These are phyloP conservation scores for Eucalyptus pauciflora DNA, from an alignment of 345 rosid genomes.

Conservation along the genomic window DNA sequence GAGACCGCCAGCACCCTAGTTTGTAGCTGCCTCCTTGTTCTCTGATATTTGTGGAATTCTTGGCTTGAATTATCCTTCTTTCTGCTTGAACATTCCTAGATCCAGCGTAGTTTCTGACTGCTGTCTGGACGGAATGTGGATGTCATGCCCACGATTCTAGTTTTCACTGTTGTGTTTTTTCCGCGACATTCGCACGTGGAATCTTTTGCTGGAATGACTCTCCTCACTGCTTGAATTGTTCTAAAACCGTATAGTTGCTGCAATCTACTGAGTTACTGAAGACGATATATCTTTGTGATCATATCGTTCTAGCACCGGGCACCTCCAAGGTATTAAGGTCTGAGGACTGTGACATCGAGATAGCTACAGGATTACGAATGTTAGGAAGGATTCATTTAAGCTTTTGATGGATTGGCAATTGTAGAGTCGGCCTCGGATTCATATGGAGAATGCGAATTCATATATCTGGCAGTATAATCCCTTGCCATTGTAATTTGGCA, in stretches of 20 bases:
- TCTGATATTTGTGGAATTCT: neutral
- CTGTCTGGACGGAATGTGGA: neutral
- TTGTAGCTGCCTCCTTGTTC: neutral
- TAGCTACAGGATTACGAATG: neutral
- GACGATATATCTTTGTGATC: neutral
- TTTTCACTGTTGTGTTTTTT: neutral
- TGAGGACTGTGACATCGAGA: neutral
- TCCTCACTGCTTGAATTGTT: fast-evolving
- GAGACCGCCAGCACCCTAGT: neutral
- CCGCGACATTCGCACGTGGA: fast-evolving
- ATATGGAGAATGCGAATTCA: neutral
- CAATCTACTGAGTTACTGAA: neutral
- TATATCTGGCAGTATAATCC: neutral
- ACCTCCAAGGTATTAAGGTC: neutral
- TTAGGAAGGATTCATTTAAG: neutral
- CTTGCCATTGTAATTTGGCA: neutral
- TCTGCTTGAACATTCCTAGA: neutral
- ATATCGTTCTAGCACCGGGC: neutral
- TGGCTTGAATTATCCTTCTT: neutral
- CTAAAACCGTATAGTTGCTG: neutral
- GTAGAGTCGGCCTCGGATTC: neutral
- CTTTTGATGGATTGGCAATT: neutral
- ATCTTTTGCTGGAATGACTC: neutral
- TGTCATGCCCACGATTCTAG: neutral
- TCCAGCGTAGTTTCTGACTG: neutral